Percentiles rank a stretch among this genome's conserved stretches.
Conservation (phyloP, 2,329 filamentous ascomycete genomes). For the Apiospora malaysiana region DNA sequence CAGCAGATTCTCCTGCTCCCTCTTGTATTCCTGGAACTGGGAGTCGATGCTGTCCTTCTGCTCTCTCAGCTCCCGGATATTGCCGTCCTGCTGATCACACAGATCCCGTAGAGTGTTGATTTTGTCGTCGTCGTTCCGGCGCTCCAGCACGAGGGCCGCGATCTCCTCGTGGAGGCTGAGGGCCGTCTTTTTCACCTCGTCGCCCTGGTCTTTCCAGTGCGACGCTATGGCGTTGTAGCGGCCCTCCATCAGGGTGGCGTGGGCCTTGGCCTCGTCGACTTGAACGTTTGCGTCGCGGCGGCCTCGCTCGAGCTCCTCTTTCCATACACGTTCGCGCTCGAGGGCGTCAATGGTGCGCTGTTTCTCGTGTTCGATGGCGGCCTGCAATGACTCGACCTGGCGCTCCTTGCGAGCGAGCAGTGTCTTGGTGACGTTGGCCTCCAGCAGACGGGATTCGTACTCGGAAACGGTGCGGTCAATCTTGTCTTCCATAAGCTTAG, state of each 20-base stretch:
- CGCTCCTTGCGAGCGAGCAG: slow-evolving; percentile 75
- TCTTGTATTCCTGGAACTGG: slow-evolving; percentile 69
- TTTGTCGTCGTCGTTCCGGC: slow-evolving; percentile 65
- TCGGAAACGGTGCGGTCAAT: slow-evolving; percentile 72
- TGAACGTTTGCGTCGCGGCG: slow-evolving; percentile 64
- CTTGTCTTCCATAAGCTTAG: slow-evolving; percentile 72
- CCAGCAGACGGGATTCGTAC: slow-evolving; percentile 72
- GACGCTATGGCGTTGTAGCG: slow-evolving; percentile 71
- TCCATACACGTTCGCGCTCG: slow-evolving; percentile 66
- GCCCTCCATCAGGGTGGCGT: slow-evolving; percentile 71
- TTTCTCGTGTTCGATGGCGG: slow-evolving; percentile 68
- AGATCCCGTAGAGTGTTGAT: slow-evolving; percentile 70
- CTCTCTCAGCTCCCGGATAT: slow-evolving; percentile 63
- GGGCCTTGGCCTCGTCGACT: slow-evolving; percentile 68
- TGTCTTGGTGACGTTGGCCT: slow-evolving; percentile 74
- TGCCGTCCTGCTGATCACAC: slow-evolving; percentile 74
- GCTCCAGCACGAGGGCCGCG: slow-evolving; percentile 57
- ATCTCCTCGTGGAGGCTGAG: slow-evolving; percentile 60
- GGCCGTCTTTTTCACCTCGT: slow-evolving; percentile 61
- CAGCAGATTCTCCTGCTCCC: slow-evolving; percentile 66
- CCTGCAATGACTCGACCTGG: slow-evolving; percentile 72
- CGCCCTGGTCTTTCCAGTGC: slow-evolving; percentile 71
- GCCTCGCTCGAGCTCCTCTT: slow-evolving; percentile 66
- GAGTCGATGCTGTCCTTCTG: slow-evolving; percentile 67
- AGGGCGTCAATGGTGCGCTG: slow-evolving; percentile 64